Percentiles rank a stretch among this genome's conserved stretches.
Conservation (phyloP, 768 basidiomycete species). For the Russula earlei region DNA sequence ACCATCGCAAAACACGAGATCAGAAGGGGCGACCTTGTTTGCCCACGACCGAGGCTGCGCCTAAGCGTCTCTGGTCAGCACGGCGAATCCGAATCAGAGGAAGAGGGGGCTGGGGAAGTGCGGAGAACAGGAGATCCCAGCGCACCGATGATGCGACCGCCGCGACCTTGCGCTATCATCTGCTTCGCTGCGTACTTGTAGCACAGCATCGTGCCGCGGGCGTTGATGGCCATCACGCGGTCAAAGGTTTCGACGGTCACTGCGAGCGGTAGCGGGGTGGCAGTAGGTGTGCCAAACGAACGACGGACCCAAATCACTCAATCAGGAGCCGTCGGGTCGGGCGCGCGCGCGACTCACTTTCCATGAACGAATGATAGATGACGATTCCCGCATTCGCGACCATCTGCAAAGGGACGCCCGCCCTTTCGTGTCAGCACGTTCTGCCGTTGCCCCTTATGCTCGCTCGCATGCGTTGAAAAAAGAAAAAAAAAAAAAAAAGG, state of each 20-base stretch:
- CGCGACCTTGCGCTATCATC: conserved; percentile 21
- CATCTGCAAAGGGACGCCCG: conserved; percentile 14
- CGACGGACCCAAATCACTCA: too few relatives aligned
- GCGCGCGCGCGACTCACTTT: too few relatives aligned
- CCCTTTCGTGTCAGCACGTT: not conserved
- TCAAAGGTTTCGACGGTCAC: conserved; percentile 5
- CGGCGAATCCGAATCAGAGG: too few relatives aligned
- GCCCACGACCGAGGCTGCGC: conserved; percentile 7
- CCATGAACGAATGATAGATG: not conserved
- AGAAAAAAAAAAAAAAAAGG: too few relatives aligned
- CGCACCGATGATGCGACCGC: conserved; percentile 13
- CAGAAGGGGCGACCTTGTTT: conserved; percentile 6
- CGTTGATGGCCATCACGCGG: conserved; percentile 3
- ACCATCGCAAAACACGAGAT: not conserved
- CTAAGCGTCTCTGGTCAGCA: not conserved
- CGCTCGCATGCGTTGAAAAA: too few relatives aligned
- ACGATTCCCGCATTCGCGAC: conserved; percentile 17
- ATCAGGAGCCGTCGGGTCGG: not conserved
- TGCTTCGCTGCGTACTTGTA: conserved; percentile 23
- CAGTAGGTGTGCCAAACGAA: too few relatives aligned
- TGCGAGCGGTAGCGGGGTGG: too few relatives aligned
- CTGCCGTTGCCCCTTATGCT: too few relatives aligned
- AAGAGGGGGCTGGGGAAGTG: too few relatives aligned
- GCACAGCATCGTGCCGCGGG: conserved; percentile 19
- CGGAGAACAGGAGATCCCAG: not conserved